Evolutionary conservation across 257 asterid genomes (phyloP).

Genomic region (Scutellaria barbata): DNA sequence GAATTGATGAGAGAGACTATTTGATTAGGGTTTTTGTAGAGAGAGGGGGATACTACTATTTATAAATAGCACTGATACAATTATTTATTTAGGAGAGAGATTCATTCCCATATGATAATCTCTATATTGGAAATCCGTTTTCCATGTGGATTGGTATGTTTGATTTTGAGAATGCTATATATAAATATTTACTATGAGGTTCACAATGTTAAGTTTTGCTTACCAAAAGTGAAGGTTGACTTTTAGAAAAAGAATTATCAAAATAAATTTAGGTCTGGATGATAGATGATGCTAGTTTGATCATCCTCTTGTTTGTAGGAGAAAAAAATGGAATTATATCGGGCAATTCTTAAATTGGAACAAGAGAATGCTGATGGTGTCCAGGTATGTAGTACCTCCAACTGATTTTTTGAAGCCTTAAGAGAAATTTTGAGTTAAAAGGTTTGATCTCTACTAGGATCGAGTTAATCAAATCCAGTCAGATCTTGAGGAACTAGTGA

Average conservation of each 20-base stretch:
- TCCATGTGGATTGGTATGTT: no score
- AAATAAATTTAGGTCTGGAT: slow-evolving; percentile 41
- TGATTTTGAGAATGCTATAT: no score
- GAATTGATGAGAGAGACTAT: no score
- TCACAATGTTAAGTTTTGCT: no score
- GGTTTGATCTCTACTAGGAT: slow-evolving; percentile 57
- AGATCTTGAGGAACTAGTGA: slow-evolving; percentile 86
- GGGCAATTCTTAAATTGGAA: slow-evolving; percentile 80
- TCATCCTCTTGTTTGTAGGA: slow-evolving; percentile 53
- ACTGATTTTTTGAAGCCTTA: slow-evolving; percentile 31
- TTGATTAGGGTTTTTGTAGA: neutral
- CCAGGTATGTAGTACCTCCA: slow-evolving; percentile 59
- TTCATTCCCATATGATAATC: no score
- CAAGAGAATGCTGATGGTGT: slow-evolving; percentile 69
- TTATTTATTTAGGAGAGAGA: no score
- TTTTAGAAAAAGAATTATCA: no score
- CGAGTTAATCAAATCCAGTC: slow-evolving; percentile 68
- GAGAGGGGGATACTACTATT: no score
- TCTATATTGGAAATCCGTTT: no score
- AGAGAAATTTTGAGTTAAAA: slow-evolving; percentile 31
- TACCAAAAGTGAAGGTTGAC: no score
- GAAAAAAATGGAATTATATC: slow-evolving; percentile 91
- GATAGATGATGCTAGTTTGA: slow-evolving; percentile 27
- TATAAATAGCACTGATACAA: no score
- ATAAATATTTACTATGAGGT: no score